These are phyloP conservation scores for Raphanus raphanistrum DNA, from an alignment of 345 rosid genomes.

Conservation along the genomic window DNA sequence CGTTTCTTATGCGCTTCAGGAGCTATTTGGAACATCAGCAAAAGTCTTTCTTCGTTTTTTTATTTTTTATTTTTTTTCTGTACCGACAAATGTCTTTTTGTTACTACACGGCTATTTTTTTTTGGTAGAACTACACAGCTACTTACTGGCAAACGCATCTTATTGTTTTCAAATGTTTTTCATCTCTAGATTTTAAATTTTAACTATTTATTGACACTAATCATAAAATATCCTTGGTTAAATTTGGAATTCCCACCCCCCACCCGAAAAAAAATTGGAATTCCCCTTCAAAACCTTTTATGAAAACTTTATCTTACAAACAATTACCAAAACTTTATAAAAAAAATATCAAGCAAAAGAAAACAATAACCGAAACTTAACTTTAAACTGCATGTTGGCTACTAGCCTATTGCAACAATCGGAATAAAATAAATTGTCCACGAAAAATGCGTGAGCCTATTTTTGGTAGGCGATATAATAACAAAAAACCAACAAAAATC, in stretches of 20 bases:
- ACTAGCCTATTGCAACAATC: not conserved
- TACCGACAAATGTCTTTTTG: not conserved
- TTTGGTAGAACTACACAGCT: too few relatives aligned
- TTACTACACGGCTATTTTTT: not conserved
- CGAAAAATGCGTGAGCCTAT: not conserved
- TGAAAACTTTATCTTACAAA: not conserved
- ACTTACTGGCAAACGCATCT: constrained; percentile 10
- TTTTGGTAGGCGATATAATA: not conserved
- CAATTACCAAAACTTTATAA: not conserved
- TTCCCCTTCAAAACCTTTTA: not conserved
- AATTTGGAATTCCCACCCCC: not conserved
- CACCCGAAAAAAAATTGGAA: not conserved
- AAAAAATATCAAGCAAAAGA: too few relatives aligned
- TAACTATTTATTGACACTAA: not conserved
- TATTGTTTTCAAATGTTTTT: not conserved
- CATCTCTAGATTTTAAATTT: not conserved
- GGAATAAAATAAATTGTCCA: not conserved
- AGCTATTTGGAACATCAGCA: not conserved
- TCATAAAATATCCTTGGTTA: not conserved
- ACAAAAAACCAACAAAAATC: not conserved
- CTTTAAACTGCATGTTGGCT: not conserved
- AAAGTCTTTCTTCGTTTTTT: not conserved
- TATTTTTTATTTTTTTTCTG: not conserved
- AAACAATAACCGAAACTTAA: too few relatives aligned
- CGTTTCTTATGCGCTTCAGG: not conserved